Evolutionary conservation across 768 basidiomycete species (phyloP), one percentile per base, ranked within the genome.

Genomic region (Kwoniella newhampshirensis): DNA sequence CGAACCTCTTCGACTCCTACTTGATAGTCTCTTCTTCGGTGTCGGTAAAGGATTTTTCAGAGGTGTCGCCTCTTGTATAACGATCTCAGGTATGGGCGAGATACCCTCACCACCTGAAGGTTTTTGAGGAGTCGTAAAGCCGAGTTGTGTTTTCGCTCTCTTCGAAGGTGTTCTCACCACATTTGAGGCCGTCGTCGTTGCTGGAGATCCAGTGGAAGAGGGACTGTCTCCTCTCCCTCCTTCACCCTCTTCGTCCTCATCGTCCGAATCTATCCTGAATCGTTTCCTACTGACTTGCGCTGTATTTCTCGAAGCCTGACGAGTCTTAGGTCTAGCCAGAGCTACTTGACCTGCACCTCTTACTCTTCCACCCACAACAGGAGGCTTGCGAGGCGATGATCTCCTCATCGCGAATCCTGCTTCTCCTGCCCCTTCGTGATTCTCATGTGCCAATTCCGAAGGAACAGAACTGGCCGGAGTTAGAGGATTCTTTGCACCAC

Each of bases 261-360:
- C 58, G 25, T 66, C 64, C 17, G 63, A 66, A 53, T 71, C 70
- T 5, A 71, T 42, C 35, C 64, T 37, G 37, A 51, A 66, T n/a
- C 64, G 42, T 35, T 63, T 65, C 45, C 54, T 64, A n/a, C 2
- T 51, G n/a, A n/a, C n/a, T n/a, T n/a, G n/a, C 42, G 35, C 20
- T 20, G n/a, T 40, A 4, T 39, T 47, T n/a, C 23, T 28, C 30
- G 20, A 23, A 8, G 39, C 43, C n/a, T 50, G 30, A 17, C 61
- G 32, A 12, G 41, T 59, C 39, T 58, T 60, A 9, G 70, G 70
- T 51, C 53, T 61, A 3, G 63, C 42, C 9, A 72, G 57, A 2
- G 68, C 67, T 21, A 67, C 54, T 47, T 72, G 70, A 17, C 67
- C 68, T 21, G 62, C 57, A 26, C 67, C 70, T 50, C 52, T 53